Conservation (phyloP, 495 filamentous ascomycete species). For the Hyaloscypha hepaticicola region DNA sequence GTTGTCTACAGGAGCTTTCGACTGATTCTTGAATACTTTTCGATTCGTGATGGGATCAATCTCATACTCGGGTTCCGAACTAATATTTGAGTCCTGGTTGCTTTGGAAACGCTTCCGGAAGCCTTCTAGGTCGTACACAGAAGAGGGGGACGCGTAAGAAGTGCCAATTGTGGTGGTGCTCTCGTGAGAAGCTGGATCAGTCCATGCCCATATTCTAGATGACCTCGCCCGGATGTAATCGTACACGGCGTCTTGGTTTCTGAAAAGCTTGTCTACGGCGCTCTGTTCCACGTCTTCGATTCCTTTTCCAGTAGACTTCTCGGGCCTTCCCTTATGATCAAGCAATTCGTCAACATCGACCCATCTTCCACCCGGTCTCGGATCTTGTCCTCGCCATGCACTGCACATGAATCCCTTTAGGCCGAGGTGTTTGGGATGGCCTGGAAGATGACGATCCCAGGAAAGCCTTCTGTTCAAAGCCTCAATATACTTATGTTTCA, state of each 20-base stretch:
- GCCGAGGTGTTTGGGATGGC: constrained; percentile 24
- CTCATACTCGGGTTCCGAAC: constrained; percentile 37
- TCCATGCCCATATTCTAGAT: constrained; percentile 5
- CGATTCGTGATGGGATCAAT: constrained; percentile 65
- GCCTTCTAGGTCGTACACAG: constrained; percentile 11
- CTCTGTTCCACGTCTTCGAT: constrained; percentile 26
- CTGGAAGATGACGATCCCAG: constrained; percentile 38
- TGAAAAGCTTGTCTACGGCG: constrained; percentile 19
- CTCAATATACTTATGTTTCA: constrained; percentile 44
- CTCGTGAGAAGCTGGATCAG: not conserved
- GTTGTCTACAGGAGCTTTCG: not conserved
- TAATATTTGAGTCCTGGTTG: not conserved
- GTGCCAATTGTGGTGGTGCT: not conserved
- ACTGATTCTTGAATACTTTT: constrained; percentile 42
- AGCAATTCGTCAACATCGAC: constrained; percentile 28
- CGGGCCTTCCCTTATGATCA: not conserved
- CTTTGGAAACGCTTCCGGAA: constrained; percentile 6
- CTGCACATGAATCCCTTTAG: constrained; percentile 38
- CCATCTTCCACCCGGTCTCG: constrained; percentile 19
- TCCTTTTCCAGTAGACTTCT: not conserved
- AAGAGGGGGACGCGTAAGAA: not conserved
- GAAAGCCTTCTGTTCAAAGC: constrained; percentile 36
- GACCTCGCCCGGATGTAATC: constrained; percentile 1
- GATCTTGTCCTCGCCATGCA: constrained; percentile 34
- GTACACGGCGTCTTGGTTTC: not conserved